A percentile compares a stretch with the other conserved stretches of the same genome.
phyloP scores from a whole-genome alignment of 2,329 filamentous ascomycete species.

The Colletotrichum trifolii region DNA sequence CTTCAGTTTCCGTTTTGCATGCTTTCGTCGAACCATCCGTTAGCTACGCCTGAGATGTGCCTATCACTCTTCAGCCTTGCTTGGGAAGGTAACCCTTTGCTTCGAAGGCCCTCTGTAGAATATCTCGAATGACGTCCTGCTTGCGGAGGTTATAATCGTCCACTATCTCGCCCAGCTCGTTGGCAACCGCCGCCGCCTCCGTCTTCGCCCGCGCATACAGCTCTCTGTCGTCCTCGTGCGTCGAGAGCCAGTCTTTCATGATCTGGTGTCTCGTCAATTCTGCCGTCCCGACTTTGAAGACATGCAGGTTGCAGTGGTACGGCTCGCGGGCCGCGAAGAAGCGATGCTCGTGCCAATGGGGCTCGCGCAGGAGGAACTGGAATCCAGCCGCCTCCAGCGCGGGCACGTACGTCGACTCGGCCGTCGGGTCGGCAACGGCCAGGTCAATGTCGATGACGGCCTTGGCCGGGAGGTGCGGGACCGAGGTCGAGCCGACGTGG shows the following conservation, averaged over 20 bases:
- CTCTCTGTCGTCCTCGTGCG: slow-evolving; percentile 49
- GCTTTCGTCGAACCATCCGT: no score
- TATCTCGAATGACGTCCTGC: slow-evolving; percentile 51
- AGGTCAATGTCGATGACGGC: slow-evolving; percentile 64
- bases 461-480: slow-evolving; percentile 62
- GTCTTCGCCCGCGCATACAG: slow-evolving; percentile 54
- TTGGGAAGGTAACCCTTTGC: slow-evolving; percentile 41
- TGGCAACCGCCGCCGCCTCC: slow-evolving; percentile 46
- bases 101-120: slow-evolving; percentile 46
- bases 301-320: slow-evolving; percentile 57
- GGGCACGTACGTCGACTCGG: slow-evolving; percentile 55
- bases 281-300: slow-evolving; percentile 55
- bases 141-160: slow-evolving; percentile 55
- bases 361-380: slow-evolving; percentile 58
- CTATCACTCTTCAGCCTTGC: background rate
- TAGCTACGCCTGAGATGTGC: no score
- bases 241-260: slow-evolving; percentile 57
- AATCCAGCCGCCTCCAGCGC: slow-evolving; percentile 57
- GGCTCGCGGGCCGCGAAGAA: slow-evolving; percentile 53
- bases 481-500: slow-evolving; percentile 63
- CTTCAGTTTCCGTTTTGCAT: no score
- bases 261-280: slow-evolving; percentile 56
- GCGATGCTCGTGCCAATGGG: slow-evolving; percentile 59
- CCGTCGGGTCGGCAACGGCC: slow-evolving; percentile 50
- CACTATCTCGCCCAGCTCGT: slow-evolving; percentile 45